Evolutionary conservation across 2,329 filamentous ascomycete species (phyloP).

Genomic region (Boeremia exigua): DNA sequence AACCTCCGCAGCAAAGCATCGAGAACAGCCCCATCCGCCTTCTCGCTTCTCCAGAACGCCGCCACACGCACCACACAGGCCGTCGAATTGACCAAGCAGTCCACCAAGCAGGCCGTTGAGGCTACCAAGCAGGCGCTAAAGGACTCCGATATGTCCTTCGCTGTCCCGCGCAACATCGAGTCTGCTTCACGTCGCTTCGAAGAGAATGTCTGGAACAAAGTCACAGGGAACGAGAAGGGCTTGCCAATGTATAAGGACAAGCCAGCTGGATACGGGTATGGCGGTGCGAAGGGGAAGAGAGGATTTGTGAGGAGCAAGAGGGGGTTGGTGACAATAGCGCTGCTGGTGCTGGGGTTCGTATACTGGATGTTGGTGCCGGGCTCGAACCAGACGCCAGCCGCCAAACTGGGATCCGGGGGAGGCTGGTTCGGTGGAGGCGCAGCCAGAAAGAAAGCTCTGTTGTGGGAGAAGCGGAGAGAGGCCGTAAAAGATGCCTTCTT

Average conservation of each 20-base stretch:
- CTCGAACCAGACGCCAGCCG: conserved; percentile 48
- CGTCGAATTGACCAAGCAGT: conserved; percentile 21
- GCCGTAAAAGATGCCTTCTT: conserved; percentile 88
- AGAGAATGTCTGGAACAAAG: conserved; percentile 50
- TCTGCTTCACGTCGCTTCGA: conserved; percentile 50
- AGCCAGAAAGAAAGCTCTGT: conserved; percentile 41
- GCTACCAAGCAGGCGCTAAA: conserved; percentile 39
- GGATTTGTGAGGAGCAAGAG: conserved; percentile 64
- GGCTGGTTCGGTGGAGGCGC: conserved; percentile 34
- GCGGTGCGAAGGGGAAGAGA: conserved; percentile 62
- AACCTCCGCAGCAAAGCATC: conserved; percentile 48
- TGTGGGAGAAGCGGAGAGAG: conserved; percentile 79
- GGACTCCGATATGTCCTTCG: conserved; percentile 52
- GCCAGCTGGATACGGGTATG: conserved; percentile 73
- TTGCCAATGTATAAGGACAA: conserved; percentile 99
- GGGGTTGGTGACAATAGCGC: conserved; percentile 57
- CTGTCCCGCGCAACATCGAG: conserved; percentile 51
- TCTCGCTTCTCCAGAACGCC: conserved; percentile 40
- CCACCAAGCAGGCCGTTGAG: conserved; percentile 43
- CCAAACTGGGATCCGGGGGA: conserved; percentile 44
- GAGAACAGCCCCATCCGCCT: conserved; percentile 35
- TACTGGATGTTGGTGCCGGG: conserved; percentile 70
- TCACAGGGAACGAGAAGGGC: conserved; percentile 67
- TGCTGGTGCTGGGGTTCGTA: conserved; percentile 64
- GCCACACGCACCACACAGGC: conserved; percentile 34